Base-by-base conservation (phyloP, 78 protist genomes). In the Acrasis kona region DNA sequence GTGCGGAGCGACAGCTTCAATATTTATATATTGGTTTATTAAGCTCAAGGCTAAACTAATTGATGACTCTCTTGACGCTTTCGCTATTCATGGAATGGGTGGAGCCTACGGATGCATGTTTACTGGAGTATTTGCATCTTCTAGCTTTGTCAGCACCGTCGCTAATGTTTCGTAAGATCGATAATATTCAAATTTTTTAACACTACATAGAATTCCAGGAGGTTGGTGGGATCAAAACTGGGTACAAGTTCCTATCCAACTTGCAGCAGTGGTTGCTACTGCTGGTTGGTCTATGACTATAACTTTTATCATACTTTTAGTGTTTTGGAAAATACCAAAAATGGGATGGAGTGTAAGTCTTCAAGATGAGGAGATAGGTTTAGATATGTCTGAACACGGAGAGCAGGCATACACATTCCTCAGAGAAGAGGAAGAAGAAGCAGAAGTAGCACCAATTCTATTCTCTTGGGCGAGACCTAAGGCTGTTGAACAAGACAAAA, bases 41-140 rank as follows among this genome's bases (percentile, higher is more conserved):
- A 83, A 84, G 77, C 82, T 73, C 74, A 76, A 39, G 57, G n/a
- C 81, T 0, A 70, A 71, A 42, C n/a, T 19, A 19, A 79, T 83
- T 28, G 93, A 89, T 64, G 93, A 89, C 66, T 87, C 87, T 12
- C 83, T 89, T 36, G 93, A 89, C 36, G 93, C 80, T 5, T 57
- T 72, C 12, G 67, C 83, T 2, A 78, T 89, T 6, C 93, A 89
- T 41, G 89, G 84, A 28, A 65, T 85, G 31, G 67, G 87, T 37
- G 93, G 93, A 37, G 65, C 79, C 1, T 70, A 83, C 35, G 93
- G 93, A 10, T 77, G 83, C 40, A 42, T 89, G 1, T 65, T 72
- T 35, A 89, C 78, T 29, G 93, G 90, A 7, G 68, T 89, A 65
- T 9, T 36, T 1, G 38, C 77, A 32, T 6, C 27, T 40, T n/a